phyloP scores from a whole-genome alignment of 139 green algal species.

The Closterium sp. region DNA sequence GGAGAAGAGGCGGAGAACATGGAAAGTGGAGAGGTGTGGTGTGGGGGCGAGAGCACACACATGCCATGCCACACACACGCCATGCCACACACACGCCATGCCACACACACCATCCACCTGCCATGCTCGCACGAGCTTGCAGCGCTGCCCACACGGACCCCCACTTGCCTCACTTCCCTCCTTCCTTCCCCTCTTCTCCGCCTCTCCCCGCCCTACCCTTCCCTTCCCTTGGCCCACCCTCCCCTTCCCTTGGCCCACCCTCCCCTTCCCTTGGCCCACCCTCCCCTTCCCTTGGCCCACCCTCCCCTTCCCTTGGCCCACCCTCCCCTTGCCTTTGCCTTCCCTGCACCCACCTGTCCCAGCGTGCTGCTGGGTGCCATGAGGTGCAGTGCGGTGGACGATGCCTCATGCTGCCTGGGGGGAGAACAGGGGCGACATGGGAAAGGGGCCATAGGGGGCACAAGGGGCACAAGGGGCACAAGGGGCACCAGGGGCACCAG shows the following conservation, averaged over 20 bases:
- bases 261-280: not conserved
- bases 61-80: too few species aligned
- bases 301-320: too few species aligned
- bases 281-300: not conserved
- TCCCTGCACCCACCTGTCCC: not conserved
- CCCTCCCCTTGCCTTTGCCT: not conserved
- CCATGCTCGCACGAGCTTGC: not conserved
- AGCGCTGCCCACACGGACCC: not conserved
- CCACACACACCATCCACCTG: not conserved
- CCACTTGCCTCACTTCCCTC: not conserved
- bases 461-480: too few species aligned
- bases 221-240: too few species aligned
- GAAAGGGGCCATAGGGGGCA: not conserved
- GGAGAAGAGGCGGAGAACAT: too few species aligned
- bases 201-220: too few species aligned
- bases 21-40: too few species aligned
- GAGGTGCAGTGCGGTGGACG: not conserved
- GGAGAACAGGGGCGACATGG: not conserved
- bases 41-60: too few species aligned
- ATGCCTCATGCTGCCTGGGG: not conserved
- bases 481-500: too few species aligned
- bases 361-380: not conserved
- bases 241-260: too few species aligned
- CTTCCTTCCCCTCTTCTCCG: not conserved
- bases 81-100: too few species aligned